A percentile compares a stretch with the other conserved stretches of the same genome.
phyloP scores from a whole-genome alignment of 345 rosid species.

The Geranium rotundifolium region DNA sequence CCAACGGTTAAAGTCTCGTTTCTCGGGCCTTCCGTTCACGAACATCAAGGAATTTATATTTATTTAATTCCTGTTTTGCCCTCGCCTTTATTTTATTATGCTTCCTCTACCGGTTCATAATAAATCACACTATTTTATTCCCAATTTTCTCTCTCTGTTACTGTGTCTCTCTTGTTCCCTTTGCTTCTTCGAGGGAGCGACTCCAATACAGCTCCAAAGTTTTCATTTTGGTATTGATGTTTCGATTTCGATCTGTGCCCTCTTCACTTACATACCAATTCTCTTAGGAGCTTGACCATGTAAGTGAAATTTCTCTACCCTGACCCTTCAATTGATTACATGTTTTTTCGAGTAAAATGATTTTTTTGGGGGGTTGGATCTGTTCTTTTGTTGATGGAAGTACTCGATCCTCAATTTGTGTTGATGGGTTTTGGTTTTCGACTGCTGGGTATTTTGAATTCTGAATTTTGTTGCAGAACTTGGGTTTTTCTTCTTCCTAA shows the following conservation, averaged over 20 bases:
- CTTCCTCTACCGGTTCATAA: not conserved
- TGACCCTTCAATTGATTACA: not conserved
- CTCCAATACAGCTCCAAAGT: slow-evolving; percentile 15
- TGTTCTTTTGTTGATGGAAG: not conserved
- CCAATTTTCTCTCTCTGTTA: not conserved
- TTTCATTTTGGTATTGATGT: slow-evolving; percentile 14
- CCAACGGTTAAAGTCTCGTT: slow-evolving; percentile 29
- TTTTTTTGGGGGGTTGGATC: not conserved
- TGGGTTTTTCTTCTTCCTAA: not conserved
- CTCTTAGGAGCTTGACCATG: slow-evolving; percentile 35
- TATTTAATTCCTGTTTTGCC: slow-evolving; percentile 24
- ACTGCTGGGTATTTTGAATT: not conserved
- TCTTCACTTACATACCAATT: slow-evolving; percentile 29
- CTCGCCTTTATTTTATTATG: not conserved
- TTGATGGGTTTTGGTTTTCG: slow-evolving; percentile 1
- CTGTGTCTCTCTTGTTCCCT: not conserved
- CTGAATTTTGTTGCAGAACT: not conserved
- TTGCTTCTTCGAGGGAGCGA: slow-evolving; percentile 8
- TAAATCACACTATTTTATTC: not conserved
- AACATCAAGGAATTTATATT: slow-evolving; percentile 28
- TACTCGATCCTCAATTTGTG: slow-evolving; percentile 5
- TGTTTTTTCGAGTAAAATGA: not conserved
- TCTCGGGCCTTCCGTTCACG: slow-evolving; percentile 45
- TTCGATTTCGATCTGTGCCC: slow-evolving; percentile 34
- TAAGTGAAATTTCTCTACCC: slow-evolving; percentile 21